These are phyloP conservation scores for Psilocybe subaeruginosa DNA, from an alignment of 768 basidiomycete species.

Conservation along the genomic window DNA sequence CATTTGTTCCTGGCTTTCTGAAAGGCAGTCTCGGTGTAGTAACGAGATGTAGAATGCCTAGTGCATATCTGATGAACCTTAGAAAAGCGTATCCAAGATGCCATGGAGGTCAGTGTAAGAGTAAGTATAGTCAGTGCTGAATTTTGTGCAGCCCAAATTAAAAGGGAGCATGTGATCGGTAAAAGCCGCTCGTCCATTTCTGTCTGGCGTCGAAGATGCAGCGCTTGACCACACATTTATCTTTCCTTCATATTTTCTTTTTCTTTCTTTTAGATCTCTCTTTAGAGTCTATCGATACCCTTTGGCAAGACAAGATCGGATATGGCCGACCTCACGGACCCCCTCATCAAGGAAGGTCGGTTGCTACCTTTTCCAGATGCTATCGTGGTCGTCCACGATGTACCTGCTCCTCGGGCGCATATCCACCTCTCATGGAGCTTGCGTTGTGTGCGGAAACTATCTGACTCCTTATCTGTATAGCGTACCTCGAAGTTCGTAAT, in stretches of 20 bases:
- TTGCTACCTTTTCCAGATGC: constrained; percentile 9
- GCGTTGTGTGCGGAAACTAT: constrained; percentile 17
- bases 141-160: not conserved
- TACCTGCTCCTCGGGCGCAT: not conserved
- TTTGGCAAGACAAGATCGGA: constrained; percentile 3
- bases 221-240: constrained; percentile 5
- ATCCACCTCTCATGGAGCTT: not conserved
- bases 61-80: constrained; percentile 7
- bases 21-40: constrained; percentile 23
- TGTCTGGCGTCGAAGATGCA: not conserved
- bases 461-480: constrained; percentile 44
- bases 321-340: constrained; percentile 84
- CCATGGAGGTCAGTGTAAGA: constrained; percentile 21
- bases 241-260: constrained; percentile 9
- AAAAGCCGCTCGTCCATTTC: constrained; percentile 13
- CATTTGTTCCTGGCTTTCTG: constrained; percentile 34
- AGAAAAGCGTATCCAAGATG: constrained; percentile 23
- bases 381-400: not conserved
- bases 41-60: constrained; percentile 19
- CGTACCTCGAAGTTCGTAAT: constrained; percentile 84
- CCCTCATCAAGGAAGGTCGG: constrained; percentile 73
- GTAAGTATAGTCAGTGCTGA: not conserved
- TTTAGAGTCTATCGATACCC: constrained; percentile 11
- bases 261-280: constrained; percentile 14
- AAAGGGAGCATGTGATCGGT: constrained; percentile 24